Evolutionary conservation across 345 rosid genomes (phyloP), one percentile per base, ranked within the genome.

Genomic region (Durio zibethinus): DNA sequence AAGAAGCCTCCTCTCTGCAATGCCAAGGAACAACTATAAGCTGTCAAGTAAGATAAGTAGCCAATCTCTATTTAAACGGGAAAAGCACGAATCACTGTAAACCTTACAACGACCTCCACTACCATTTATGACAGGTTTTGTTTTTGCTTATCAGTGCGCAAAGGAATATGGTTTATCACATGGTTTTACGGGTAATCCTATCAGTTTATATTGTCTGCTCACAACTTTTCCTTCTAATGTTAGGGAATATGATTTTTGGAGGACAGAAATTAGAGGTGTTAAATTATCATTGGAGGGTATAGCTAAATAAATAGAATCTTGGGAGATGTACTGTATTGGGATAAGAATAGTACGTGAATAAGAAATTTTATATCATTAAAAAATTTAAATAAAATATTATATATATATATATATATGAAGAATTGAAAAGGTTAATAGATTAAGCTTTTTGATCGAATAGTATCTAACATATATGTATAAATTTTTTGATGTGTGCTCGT

Each of bases 71-170:
- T 65, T 71, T 70, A 65, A 62, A 52, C 33, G 76, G 72, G 66
- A 47, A 53, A 76, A 16, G 38, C 16, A n/a, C 23, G 40, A 7
- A 29, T 59, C 63, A 23, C 27, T 36, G n/a, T 23, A 2, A 69
- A 7, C 43, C 5, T 31, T 40, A 80, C 21, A 80, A 38, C 64
- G 76, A 80, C 79, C 57, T 33, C 74, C 77, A 23, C 73, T 52
- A 70, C 5, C 66, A 70, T 47, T 72, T 31, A 53, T 63, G 64
- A 72, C 4, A 63, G 45, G 14, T 38, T 27, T 45, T 56, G 7
- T 45, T 52, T 18, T 40, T 40, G 40, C 9, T 50, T 45, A 45
- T 16, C 68, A 31, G 42, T 33, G 25, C 25, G 33, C 63, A 57
- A 57, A 57, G 16, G 33, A 6, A 57, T 57, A 56, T 57, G 63